Percentiles rank a stretch among this genome's conserved stretches.
These are phyloP conservation scores for Mangifera indica DNA, from an alignment of 345 rosid species.

Conservation along the genomic window DNA sequence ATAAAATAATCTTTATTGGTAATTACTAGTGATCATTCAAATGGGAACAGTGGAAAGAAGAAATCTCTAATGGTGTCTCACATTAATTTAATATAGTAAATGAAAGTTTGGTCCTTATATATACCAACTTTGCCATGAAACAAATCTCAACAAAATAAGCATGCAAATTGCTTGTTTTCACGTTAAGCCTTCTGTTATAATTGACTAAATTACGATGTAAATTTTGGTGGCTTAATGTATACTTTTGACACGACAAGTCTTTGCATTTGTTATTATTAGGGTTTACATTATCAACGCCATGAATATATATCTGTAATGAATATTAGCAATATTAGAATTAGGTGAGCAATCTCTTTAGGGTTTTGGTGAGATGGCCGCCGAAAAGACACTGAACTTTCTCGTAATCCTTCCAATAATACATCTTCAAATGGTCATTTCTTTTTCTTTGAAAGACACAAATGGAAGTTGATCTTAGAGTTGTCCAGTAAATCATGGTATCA, in stretches of 20 bases:
- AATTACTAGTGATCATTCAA: no score
- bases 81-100: no score
- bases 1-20: no score
- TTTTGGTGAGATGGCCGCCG: slow-evolving; percentile 19
- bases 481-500: no score
- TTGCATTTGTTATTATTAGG: neutral
- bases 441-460: neutral
- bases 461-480: neutral
- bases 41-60: no score
- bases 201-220: neutral
- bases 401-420: neutral
- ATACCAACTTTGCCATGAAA: neutral
- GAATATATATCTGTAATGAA: neutral
- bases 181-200: neutral
- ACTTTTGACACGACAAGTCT: slow-evolving; percentile 20
- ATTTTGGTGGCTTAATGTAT: neutral
- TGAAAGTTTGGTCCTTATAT: neutral
- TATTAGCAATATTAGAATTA: neutral
- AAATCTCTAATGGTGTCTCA: no score
- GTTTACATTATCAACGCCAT: neutral
- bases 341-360: slow-evolving; percentile 20
- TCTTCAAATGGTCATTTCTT: no score
- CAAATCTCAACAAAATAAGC: no score
- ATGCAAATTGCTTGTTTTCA: neutral
- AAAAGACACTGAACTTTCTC: neutral